Base-by-base conservation (phyloP, 331 rosid genomes). In the Rosa hybrid region DNA sequence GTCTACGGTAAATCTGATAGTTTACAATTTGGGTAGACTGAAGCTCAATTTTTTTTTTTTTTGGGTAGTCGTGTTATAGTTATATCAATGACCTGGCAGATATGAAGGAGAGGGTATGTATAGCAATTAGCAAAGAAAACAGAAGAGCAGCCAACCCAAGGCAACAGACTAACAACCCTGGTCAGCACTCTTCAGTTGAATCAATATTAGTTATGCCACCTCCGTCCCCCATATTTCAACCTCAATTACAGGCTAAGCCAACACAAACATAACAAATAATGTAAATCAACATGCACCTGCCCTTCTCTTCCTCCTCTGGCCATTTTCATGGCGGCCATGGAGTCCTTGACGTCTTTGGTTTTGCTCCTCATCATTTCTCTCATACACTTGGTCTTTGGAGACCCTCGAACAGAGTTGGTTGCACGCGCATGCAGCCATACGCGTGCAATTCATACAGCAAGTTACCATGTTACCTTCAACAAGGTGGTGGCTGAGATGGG, bases 341-440 rank as follows among this genome's bases (percentile, higher is more conserved):
- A 53, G 20, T 6, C 74, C 14, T 67, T 41, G 30, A 16, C 17
- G 20, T 3, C 72, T 9, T 67, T 45, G 65, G 57, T 74, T 74
- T n/a, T 80, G 67, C 7, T 51, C 20, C 20, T 76, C 10, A 25
- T 69, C 30, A 48, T 50, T 23, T 42, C 51, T 12, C 16, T 38
- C 27, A 3, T 72, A 42, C 44, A 11, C 25, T 18, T 1, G 20
- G 16, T 42, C 10, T 34, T 16, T 41, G 75, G 74, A 8, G 56
- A 71, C 16, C 34, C 83, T 39, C 59, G 62, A 9, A 1, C 17
- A 2, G 83, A 77, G 69, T 38, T 86, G 11, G 54, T 81, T 12
- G 72, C 81, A 1, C 79, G 83, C 16, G 45, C 75, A 14, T 83
- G 87, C 87, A 34, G 79, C 67, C 65, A 23, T 1, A 8, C 20